Base-by-base conservation (phyloP, 768 basidiomycete genomes). In the Asterophora lycoperdoides region DNA sequence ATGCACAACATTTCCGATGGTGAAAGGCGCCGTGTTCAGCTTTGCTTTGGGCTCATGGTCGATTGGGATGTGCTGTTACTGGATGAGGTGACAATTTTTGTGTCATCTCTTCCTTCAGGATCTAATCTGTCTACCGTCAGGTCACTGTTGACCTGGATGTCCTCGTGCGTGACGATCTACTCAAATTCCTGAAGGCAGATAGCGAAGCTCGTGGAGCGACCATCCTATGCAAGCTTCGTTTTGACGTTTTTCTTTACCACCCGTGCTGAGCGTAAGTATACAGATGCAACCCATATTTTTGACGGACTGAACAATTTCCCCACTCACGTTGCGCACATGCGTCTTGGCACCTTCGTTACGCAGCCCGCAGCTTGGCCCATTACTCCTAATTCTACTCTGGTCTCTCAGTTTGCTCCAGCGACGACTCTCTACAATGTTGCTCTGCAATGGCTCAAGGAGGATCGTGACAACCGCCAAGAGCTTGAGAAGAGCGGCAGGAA, bases 61-160 rank as follows among this genome's bases (percentile, higher is more conserved):
- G 84, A 88, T 19, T 99, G 93, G 92, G 87, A 97, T 57, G 79
- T 98, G 23, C 70, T 99, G 1, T 74, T 99, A 2, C 78, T 99
- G 14, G 95, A 99, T 60, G 96, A 99, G 75, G 94, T 94, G 51
- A 28, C 58, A 44, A 29, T 28, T 6, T 40, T 34, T 49, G 37
- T 43, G 45, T 51, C 23, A 43, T 49, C 50, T 40, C 42, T 19
- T 36, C 23, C 48, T 23, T 35, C 40, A 18, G 23, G 44, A 17
- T 44, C 51, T 26, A 41, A 46, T 33, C 13, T 39, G 17, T 43
- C 49, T 17, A 49, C 15, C 36, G 2, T 34, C 53, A 93, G 90
- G 92, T 95, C 46, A 98, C 95, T 1, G 95, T 98, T 15, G 96
- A 99, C 65, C 74, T 99, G 11, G 96, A 99, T 60, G 94, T 97